Conservation (phyloP, 2,329 filamentous ascomycete genomes). For the Paramyrothecium roridum region DNA sequence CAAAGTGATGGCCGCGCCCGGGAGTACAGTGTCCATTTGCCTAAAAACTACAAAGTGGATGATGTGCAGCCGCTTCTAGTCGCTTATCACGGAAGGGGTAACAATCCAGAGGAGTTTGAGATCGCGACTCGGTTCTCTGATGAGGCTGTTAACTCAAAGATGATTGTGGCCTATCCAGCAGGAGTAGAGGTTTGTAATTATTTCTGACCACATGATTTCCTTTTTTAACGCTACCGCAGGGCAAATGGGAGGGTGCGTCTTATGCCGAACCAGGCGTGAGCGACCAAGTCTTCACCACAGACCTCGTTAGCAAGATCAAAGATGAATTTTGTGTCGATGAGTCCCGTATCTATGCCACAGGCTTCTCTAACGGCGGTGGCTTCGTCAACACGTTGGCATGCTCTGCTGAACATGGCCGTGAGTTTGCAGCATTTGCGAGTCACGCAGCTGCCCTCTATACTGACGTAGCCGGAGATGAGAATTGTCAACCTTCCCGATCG, state of each 20-base stretch:
- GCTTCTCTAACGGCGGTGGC: slow-evolving; percentile 42
- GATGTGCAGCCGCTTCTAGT: slow-evolving; percentile 37
- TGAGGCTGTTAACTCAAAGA: slow-evolving; percentile 29
- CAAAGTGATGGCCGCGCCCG: slow-evolving; percentile 14
- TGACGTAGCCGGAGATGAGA: slow-evolving; percentile 18
- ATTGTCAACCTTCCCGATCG: slow-evolving; percentile 34
- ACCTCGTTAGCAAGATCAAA: slow-evolving; percentile 37
- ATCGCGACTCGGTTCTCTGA: slow-evolving; percentile 31
- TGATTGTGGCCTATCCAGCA: slow-evolving; percentile 42
- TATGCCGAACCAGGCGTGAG: slow-evolving; percentile 25
- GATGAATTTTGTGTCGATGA: slow-evolving; percentile 34
- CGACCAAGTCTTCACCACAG: slow-evolving; percentile 41
- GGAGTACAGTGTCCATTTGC: slow-evolving; percentile 16
- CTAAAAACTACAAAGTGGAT: slow-evolving; percentile 25
- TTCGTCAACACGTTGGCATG: slow-evolving; percentile 40
- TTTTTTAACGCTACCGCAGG: slow-evolving; percentile 12
- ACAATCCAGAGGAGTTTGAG: slow-evolving; percentile 30
- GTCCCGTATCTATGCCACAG: slow-evolving; percentile 37
- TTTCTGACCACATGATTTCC: neutral
- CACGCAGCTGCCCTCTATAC: slow-evolving; percentile 40
- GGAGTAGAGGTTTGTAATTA: slow-evolving; percentile 29
- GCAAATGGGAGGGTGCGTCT: slow-evolving; percentile 36
- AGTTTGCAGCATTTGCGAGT: slow-evolving; percentile 38
- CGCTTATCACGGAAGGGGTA: slow-evolving; percentile 41
- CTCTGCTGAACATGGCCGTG: slow-evolving; percentile 26